These are phyloP conservation scores for Blastobotrys elegans DNA, from an alignment of 1,139 yeast genomes.

Conservation along the genomic window DNA sequence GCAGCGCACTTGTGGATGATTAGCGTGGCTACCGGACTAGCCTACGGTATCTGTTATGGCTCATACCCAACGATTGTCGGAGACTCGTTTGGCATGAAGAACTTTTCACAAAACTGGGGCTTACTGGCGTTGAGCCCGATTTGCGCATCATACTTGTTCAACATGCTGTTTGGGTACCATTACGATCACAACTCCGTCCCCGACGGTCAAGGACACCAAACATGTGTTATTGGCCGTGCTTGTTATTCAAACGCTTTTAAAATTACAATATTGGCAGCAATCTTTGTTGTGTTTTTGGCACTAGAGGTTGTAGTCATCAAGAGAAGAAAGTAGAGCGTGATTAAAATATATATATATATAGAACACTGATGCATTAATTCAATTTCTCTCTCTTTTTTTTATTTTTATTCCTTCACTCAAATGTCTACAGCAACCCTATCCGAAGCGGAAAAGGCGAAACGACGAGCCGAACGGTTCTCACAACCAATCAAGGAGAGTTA, in stretches of 20 bases:
- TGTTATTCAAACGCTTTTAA: constrained; percentile 25
- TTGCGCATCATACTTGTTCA: constrained; percentile 35
- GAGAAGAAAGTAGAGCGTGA: not conserved
- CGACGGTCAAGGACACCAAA: constrained; percentile 21
- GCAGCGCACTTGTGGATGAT: constrained; percentile 43
- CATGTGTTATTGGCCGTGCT: constrained; percentile 21
- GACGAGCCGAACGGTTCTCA: constrained; percentile 13
- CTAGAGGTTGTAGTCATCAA: constrained; percentile 10
- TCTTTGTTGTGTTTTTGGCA: constrained; percentile 17
- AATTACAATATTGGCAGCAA: constrained; percentile 22
- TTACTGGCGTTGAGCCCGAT: constrained; percentile 43
- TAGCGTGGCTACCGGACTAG: constrained; percentile 61
- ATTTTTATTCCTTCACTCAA: not conserved
- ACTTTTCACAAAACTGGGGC: constrained; percentile 82
- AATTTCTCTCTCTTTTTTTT: not conserved
- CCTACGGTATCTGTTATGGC: constrained; percentile 81
- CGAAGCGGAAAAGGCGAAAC: constrained; percentile 11
- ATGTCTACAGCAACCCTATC: not conserved
- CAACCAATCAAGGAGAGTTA: constrained; percentile 13
- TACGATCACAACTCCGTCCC: constrained; percentile 32
- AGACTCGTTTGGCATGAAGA: constrained; percentile 66
- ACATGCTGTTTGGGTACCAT: constrained; percentile 36
- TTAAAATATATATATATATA: too few species aligned
- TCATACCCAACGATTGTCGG: constrained; percentile 76
- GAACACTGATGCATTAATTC: not conserved